These are phyloP conservation scores for Rosellinia necatrix DNA, from an alignment of 2,329 filamentous ascomycete genomes.

Conservation along the genomic window DNA sequence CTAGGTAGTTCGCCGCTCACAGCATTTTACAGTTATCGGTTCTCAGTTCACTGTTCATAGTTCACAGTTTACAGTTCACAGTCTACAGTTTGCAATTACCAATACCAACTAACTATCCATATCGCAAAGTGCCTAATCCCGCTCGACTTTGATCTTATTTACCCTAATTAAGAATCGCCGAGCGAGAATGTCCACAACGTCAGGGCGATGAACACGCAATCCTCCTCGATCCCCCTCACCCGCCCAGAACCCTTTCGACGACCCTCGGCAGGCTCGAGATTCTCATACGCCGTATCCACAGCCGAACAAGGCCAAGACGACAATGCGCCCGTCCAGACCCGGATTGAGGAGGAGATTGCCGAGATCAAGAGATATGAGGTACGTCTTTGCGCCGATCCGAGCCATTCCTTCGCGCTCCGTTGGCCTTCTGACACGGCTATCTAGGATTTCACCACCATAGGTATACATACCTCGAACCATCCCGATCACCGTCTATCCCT, in stretches of 20 bases:
- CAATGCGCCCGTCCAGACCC: conserved; percentile 62
- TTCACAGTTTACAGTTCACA: too few relatives aligned
- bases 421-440: conserved; percentile 5
- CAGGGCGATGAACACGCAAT: conserved; percentile 51
- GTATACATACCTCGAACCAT: conserved; percentile 48
- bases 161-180: neutral
- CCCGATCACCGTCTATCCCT: conserved; percentile 5
- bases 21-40: too few relatives aligned
- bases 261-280: conserved; percentile 65
- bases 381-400: conserved; percentile 29
- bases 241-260: conserved; percentile 49
- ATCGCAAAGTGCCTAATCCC: neutral
- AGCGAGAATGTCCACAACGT: conserved; percentile 46
- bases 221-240: conserved; percentile 57
- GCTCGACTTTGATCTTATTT: neutral
- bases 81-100: too few relatives aligned
- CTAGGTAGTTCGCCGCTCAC: too few relatives aligned
- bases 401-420: neutral
- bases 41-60: too few relatives aligned
- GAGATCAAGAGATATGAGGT: conserved; percentile 97
- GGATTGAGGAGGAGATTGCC: conserved; percentile 91
- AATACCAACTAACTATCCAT: too few relatives aligned
- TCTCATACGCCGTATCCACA: conserved; percentile 69
- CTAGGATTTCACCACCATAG: conserved; percentile 92
- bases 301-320: conserved; percentile 65